Percentiles rank a stretch among this genome's conserved stretches.
Conservation (phyloP, 139 green algal species). For the Desmodesmus armatus region DNA sequence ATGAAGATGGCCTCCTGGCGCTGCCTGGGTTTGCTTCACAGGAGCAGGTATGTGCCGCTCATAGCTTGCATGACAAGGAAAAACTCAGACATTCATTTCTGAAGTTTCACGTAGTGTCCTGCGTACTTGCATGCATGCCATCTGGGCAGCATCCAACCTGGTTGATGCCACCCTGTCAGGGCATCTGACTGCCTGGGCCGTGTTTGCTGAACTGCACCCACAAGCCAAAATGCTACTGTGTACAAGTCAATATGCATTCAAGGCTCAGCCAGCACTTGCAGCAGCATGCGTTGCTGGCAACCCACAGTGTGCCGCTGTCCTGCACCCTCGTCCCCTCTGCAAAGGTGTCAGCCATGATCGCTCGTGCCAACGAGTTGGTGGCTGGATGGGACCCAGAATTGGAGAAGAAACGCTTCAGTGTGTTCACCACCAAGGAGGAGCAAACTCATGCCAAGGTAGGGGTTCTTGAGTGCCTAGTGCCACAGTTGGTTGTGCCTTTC, state of each 20-base stretch:
- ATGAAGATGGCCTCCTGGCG: constrained; percentile 32
- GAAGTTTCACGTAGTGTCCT: background rate
- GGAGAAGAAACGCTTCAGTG: background rate
- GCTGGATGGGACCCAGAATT: constrained; percentile 16
- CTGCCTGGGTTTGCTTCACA: constrained; percentile 28
- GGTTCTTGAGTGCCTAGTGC: too few relatives aligned
- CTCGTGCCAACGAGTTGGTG: constrained; percentile 18
- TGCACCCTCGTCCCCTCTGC: background rate
- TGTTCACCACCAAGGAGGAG: constrained; percentile 34
- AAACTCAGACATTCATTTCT: too few relatives aligned
- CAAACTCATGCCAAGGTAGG: constrained; percentile 29
- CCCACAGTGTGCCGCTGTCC: background rate
- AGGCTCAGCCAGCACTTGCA: background rate
- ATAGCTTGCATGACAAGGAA: background rate
- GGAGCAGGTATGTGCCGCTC: constrained; percentile 8
- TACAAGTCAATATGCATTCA: too few relatives aligned
- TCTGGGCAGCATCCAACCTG: background rate
- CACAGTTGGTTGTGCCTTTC: too few relatives aligned
- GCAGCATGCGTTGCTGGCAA: background rate
- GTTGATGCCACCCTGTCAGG: background rate
- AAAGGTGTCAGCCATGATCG: constrained; percentile 28
- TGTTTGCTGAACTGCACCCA: background rate
- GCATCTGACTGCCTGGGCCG: background rate
- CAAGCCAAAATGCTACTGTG: too few relatives aligned
- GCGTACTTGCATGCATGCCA: background rate